Evolutionary conservation across 2,329 filamentous ascomycete genomes (phyloP).

Genomic region (Arthroderma sp.): DNA sequence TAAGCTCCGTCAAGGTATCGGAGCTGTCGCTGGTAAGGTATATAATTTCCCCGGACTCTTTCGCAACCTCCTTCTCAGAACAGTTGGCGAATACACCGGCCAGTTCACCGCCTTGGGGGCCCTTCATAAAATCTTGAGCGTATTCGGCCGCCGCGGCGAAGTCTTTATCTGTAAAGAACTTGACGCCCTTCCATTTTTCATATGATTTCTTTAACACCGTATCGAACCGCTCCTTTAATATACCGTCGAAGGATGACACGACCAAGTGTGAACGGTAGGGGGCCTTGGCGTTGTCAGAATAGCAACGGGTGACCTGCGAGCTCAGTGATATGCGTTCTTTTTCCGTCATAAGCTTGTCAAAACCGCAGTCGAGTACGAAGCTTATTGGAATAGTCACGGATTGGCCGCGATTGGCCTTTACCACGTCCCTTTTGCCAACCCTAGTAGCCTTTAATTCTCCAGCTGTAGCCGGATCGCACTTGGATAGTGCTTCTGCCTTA

Average conservation of each 20-base stretch:
- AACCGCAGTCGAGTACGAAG: constrained; percentile 80
- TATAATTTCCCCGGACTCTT: constrained; percentile 49
- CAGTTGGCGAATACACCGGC: constrained; percentile 44
- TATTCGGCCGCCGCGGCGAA: constrained; percentile 56
- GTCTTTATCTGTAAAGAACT: constrained; percentile 53
- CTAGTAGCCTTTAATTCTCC: constrained; percentile 15
- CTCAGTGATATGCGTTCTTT: constrained; percentile 73
- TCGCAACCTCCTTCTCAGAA: constrained; percentile 14
- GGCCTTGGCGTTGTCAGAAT: constrained; percentile 70
- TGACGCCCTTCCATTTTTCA: constrained; percentile 64
- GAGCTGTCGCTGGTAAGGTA: constrained; percentile 91
- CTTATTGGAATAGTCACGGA: constrained; percentile 57
- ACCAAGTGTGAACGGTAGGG: constrained; percentile 57
- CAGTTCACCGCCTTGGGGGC: constrained; percentile 41
- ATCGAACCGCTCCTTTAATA: constrained; percentile 70
- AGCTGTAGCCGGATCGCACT: constrained; percentile 10
- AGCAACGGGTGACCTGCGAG: constrained; percentile 72
- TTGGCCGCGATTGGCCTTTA: constrained; percentile 14
- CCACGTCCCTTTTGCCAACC: constrained; percentile 10
- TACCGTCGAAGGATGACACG: constrained; percentile 60
- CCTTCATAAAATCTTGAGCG: constrained; percentile 55
- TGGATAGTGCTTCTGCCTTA: constrained; percentile 21
- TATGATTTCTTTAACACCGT: constrained; percentile 58
- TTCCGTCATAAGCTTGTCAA: constrained; percentile 78
- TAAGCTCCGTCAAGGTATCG: constrained; percentile 66